Evolutionary conservation across 2,329 filamentous ascomycete species (phyloP), one percentile per base, ranked within the genome.

Genomic region (Hortaea sp.): DNA sequence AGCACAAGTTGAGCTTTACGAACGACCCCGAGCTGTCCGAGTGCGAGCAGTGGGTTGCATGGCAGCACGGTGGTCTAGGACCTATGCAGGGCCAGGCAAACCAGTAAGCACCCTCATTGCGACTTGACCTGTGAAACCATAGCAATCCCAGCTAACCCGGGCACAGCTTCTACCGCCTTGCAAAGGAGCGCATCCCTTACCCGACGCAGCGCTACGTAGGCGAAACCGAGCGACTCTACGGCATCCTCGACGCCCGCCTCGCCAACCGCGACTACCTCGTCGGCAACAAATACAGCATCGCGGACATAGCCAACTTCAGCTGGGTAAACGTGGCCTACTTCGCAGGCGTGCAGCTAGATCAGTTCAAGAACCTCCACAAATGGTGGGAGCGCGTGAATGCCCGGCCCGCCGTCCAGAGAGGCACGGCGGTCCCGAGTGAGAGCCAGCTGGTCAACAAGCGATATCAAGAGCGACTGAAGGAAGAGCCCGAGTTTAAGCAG

Each of bases 1-100:
- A 73, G 20, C 61, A 71, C 58, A 68, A 67, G 40, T 69, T 72
- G 53, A 67, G 61, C 47, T 72, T 72, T 62, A 62, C 59, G 20
- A 70, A 76, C 31, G 63, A 68, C 39, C 64, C 72, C 39, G 69
- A 76, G 54, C 50, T 70, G 34, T 66, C 65, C 5, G 58, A 66
- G 35, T 69, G 67, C 37, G 76, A 80, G 66, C 74, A 78, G 61
- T 84, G 80, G 81, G 49, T 62, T 51, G 74, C 75, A 35, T 84
- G 79, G 78, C 69, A 70, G 57, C 68, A 71, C 45, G 69, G 66
- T 10, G 67, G 66, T 12, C 57, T 69, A 4, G 67, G 65, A 27
- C 49, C 49, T 5, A 60, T 69, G 67, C 69, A 72, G 48, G 68
- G 66, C 13, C 57, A 62, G 43, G 57, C 58, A 2, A 61, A 61